Percentiles rank a stretch among this genome's conserved stretches.
phyloP scores from a whole-genome alignment of 2,329 filamentous ascomycete species.

The Penicillium sp. region DNA sequence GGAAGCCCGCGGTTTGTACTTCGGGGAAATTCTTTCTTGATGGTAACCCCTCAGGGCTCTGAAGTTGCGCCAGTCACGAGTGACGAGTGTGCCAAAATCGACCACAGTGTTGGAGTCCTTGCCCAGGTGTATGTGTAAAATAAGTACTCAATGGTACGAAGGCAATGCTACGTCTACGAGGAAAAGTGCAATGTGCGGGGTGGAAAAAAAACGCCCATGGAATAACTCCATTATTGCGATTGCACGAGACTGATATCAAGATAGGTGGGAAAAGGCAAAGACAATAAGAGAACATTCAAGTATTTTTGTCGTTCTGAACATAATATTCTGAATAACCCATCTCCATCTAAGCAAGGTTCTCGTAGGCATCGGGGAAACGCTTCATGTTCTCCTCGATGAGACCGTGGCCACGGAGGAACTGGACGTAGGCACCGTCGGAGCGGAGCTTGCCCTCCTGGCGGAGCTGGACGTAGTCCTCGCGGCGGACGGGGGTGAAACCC shows the following conservation, averaged over 20 bases:
- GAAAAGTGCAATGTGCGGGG: background rate
- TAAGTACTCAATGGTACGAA: too few relatives aligned
- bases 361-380: constrained; percentile 88
- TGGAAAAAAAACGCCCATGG: constrained; percentile 16
- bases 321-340: constrained; percentile 32
- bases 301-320: constrained; percentile 28
- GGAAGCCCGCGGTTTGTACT: too few relatives aligned
- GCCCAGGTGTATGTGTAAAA: too few relatives aligned
- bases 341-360: constrained; percentile 47
- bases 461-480: constrained; percentile 95
- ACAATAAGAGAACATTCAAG: constrained; percentile 25
- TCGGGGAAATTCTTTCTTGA: too few relatives aligned
- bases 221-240: constrained; percentile 27
- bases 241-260: constrained; percentile 26
- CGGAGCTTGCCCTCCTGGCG: constrained; percentile 91
- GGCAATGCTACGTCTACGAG: background rate
- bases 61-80: too few relatives aligned
- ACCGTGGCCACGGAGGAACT: constrained; percentile 97
- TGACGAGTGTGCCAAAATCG: too few relatives aligned
- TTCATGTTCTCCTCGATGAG: constrained; percentile 82
- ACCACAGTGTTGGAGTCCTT: too few relatives aligned
- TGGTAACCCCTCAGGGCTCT: too few relatives aligned
- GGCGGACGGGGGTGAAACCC: constrained; percentile 98
- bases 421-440: constrained; percentile 98
- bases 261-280: constrained; percentile 17